Evolutionary conservation across 805 yeast species (phyloP), one percentile per base, ranked within the genome.

Genomic region (Ogataea trehaloabstinens): DNA sequence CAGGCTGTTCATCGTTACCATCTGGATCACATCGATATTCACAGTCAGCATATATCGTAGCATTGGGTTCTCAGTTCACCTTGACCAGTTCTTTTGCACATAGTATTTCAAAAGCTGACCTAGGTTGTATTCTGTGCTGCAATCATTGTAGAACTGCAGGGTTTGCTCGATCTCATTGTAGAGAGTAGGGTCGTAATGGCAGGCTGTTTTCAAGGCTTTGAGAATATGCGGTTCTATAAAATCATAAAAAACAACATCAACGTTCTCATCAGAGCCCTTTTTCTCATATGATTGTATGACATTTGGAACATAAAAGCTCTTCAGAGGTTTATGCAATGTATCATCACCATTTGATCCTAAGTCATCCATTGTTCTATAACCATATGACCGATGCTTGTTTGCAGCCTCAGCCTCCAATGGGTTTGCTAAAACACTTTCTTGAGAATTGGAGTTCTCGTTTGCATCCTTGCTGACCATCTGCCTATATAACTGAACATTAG

Each of bases 311-410:
- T 71, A 74, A 58, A 73, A 82, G 41, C 71, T 66, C 0, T 67
- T 66, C 33, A 83, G 73, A 1, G 85, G 73, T 41, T 64, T 67
- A 63, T 85, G 90, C 40, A 79, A 51, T 27, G 88, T 72, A 67
- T 85, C 98, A 57, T 93, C 99, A 17, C 99, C 99, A 45, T 80
- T 79, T 46, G 68, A 62, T 0, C 97, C 99, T 50, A 73, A 71
- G 53, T 91, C 98, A 56, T 93, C 99, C 32, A 62, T 52, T 0
- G 99, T 91, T 0, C 79, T 80, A 51, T 84, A 85, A 0, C 99
- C 99, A 44, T 76, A 77, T 1, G 78, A 49, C 20, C 51, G 43
- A 5, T 42, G 47, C 38, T 38, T 43, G 29, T 34, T 22, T 12
- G 8, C 19, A 12, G 18, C 38, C 27, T 16, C 8, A 6, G 6